These are phyloP conservation scores for Fagopyrum esculentum DNA, from an alignment of 148 eudicot species.

Conservation along the genomic window DNA sequence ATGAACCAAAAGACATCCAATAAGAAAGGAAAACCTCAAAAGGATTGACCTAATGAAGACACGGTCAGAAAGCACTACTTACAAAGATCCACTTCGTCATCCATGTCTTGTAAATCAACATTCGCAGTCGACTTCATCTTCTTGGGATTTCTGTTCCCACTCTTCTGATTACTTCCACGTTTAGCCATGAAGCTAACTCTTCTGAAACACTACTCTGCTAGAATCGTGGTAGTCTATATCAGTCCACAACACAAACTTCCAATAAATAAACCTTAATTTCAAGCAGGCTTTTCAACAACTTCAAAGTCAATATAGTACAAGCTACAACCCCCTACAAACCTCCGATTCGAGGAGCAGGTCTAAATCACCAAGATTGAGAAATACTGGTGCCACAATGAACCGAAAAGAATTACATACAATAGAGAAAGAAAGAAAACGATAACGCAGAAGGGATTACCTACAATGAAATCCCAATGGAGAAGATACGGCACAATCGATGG, in stretches of 20 bases:
- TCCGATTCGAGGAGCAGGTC: too few species aligned
- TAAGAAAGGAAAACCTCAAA: neutral
- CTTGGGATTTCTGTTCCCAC: slow-evolving; percentile 29
- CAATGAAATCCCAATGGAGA: too few species aligned
- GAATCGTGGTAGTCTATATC: neutral
- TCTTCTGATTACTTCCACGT: slow-evolving; percentile 28
- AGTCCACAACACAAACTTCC: neutral
- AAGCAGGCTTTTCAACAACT: neutral
- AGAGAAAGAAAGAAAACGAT: too few species aligned
- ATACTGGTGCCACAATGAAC: too few species aligned
- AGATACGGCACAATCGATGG: too few species aligned
- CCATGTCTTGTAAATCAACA: slow-evolving; percentile 33
- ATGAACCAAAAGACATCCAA: neutral
- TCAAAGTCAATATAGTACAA: neutral
- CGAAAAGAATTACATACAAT: too few species aligned
- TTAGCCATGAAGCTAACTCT: slow-evolving; percentile 33
- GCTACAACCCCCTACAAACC: neutral
- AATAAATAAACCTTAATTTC: neutral
- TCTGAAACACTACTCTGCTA: neutral
- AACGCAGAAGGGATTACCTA: too few species aligned
- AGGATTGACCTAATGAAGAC: neutral
- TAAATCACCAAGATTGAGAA: too few species aligned
- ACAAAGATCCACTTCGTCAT: slow-evolving; percentile 95
- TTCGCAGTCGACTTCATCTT: slow-evolving; percentile 25
- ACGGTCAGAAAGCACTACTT: slow-evolving; percentile 4